These are phyloP conservation scores for Viola pubescens DNA, from an alignment of 441 rosid genomes.

Conservation along the genomic window DNA sequence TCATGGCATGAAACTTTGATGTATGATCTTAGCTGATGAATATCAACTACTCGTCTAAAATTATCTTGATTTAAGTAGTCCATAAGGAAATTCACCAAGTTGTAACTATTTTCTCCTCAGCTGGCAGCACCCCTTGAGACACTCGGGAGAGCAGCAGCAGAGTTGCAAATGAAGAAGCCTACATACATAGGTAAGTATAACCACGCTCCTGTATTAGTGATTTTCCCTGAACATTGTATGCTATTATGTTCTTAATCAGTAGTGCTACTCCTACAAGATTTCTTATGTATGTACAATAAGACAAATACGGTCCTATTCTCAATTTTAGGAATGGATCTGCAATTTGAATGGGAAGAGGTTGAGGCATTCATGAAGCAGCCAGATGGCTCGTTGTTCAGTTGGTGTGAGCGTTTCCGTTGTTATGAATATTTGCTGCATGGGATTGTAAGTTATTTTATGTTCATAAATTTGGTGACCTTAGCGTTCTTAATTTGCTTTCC, in stretches of 20 bases:
- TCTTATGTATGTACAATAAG: neutral
- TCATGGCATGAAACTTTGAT: too few relatives aligned
- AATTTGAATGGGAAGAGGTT: slow-evolving; percentile 73
- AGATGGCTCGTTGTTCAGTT: slow-evolving; percentile 82
- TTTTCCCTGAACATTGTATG: neutral
- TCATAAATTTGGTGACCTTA: neutral
- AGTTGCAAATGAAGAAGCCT: slow-evolving; percentile 69
- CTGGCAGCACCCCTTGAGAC: slow-evolving; percentile 59
- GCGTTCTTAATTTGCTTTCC: neutral
- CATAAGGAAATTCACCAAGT: neutral
- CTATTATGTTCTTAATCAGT: too few relatives aligned
- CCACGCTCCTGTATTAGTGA: slow-evolving; percentile 1
- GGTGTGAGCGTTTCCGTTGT: slow-evolving; percentile 87
- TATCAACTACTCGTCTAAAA: too few relatives aligned
- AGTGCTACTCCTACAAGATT: neutral
- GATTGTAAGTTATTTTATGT: slow-evolving; percentile 43
- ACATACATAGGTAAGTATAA: slow-evolving; percentile 62
- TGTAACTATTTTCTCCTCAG: slow-evolving; percentile 33
- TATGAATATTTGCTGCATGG: slow-evolving; percentile 54
- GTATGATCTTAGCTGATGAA: too few relatives aligned
- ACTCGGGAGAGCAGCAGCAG: slow-evolving; percentile 66
- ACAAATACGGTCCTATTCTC: slow-evolving; percentile 5
- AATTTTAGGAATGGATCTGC: slow-evolving; percentile 72
- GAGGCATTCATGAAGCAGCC: slow-evolving; percentile 70
- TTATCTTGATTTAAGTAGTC: too few relatives aligned